These are phyloP conservation scores for Paraconiothyrium sp. DNA, from an alignment of 2,329 filamentous ascomycete species.

Conservation along the genomic window DNA sequence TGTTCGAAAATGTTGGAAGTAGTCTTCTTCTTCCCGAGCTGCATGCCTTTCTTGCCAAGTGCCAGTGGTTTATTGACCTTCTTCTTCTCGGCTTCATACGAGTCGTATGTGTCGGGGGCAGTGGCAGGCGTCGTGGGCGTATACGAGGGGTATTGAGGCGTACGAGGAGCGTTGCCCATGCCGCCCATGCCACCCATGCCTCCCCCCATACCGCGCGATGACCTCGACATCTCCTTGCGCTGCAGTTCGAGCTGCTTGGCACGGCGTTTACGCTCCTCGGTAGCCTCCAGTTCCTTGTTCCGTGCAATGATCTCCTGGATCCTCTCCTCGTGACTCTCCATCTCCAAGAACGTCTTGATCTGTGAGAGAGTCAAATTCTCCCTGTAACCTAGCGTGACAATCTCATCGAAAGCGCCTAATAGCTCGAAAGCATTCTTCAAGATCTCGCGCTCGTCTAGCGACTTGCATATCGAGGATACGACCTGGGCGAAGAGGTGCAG, in stretches of 20 bases:
- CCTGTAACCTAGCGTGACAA: constrained; percentile 93
- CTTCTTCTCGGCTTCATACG: constrained; percentile 97
- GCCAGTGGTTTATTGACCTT: constrained; percentile 83
- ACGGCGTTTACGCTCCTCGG: constrained; percentile 97
- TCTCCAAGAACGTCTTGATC: constrained; percentile 99
- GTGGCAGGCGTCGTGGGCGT: constrained; percentile 79
- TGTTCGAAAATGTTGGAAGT: constrained; percentile 97
- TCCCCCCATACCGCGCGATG: constrained; percentile 62
- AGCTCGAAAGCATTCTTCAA: constrained; percentile 94
- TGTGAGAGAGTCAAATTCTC: constrained; percentile 96
- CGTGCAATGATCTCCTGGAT: constrained; percentile 79
- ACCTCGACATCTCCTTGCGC: constrained; percentile 91
- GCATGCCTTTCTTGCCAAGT: constrained; percentile 96
- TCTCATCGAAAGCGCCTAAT: constrained; percentile 94
- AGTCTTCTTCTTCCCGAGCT: constrained; percentile 98
- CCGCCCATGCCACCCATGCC: constrained; percentile 36
- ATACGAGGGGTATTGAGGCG: constrained; percentile 88
- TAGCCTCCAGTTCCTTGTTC: constrained; percentile 99
- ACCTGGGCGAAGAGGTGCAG: constrained; percentile 98
- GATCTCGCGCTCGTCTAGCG: constrained; percentile 94
- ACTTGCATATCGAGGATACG: constrained; percentile 95
- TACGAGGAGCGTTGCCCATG: constrained; percentile 62
- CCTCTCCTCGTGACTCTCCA: constrained; percentile 98
- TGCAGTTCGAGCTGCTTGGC: constrained; percentile 99
- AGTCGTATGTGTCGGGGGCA: constrained; percentile 85